Evolutionary conservation across 805 yeast species (phyloP), one percentile per base, ranked within the genome.

Genomic region (Lipomyces kockii): DNA sequence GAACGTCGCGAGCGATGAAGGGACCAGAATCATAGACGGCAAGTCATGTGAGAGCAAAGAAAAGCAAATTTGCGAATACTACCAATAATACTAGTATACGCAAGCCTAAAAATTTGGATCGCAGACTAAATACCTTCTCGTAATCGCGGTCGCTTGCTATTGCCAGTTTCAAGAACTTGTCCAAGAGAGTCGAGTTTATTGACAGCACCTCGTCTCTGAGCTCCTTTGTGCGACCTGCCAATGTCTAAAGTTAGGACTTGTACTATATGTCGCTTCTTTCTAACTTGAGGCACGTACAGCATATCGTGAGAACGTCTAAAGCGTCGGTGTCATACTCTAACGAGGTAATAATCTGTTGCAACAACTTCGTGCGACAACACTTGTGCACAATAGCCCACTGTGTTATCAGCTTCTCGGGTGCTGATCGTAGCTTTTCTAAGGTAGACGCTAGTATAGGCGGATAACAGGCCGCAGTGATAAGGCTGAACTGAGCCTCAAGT

Each of bases 311-410:
- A 27, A 60, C 63, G 3, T 51, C 63, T 17, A 60, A 35, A 9
- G 58, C 51, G 29, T 60, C 63, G 6, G 43, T n/a, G 25, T 60
- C 57, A 17, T 51, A 49, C 22, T 60, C 58, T 22, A 60, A 14
- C 6, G 58, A 46, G 17, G 29, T 9, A 20, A 52, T n/a, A 17
- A 51, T 29, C 55, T 51, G 58, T 12, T 35, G 20, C 27, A 60
- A 22, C 32, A 60, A 35, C 17, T 25, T n/a, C n/a, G 27, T 17
- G 20, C 62, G 62, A 22, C 57, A 49, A 25, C 57, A 60, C 8
- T 17, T 32, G 49, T 60, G 62, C 27, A 60, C 34, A 32, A 20
- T 17, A 12, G 62, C 56, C 62, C 62, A 60, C n/a, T 52, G 56
- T 9, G 32, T 9, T 25, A 56, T 20, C 9, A 25, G 32, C 25